phyloP scores from a whole-genome alignment of 163 green algal genomes.

The Chlorella variabilis region DNA sequence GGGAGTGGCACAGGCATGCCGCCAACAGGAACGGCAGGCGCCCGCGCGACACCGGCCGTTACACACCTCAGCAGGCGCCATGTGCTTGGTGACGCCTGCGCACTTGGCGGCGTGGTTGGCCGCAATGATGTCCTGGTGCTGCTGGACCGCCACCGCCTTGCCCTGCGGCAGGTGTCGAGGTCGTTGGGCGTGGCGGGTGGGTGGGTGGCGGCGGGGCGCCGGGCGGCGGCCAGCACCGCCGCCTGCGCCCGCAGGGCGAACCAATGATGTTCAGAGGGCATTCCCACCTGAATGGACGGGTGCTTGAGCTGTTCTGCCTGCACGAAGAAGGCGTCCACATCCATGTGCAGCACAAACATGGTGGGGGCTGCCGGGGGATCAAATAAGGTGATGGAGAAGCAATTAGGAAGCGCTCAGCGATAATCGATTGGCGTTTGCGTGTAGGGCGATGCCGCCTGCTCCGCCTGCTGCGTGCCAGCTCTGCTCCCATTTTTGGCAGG shows the following conservation, averaged over 20 bases:
- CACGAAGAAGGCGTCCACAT: slow-evolving; percentile 72
- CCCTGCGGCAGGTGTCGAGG: not conserved
- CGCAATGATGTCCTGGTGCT: slow-evolving; percentile 72
- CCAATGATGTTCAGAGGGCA: not conserved
- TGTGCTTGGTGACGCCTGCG: slow-evolving; percentile 70
- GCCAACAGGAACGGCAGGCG: too few relatives aligned
- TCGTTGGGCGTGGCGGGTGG: too few relatives aligned
- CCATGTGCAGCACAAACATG: slow-evolving; percentile 61
- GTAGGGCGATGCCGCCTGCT: too few relatives aligned
- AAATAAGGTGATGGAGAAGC: too few relatives aligned
- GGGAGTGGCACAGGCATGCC: not conserved
- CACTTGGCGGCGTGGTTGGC: slow-evolving; percentile 54
- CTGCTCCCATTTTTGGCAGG: too few relatives aligned
- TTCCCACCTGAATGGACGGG: slow-evolving; percentile 33
- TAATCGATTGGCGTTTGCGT: too few relatives aligned
- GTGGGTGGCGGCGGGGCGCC: too few relatives aligned
- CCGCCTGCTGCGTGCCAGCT: too few relatives aligned
- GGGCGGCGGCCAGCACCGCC: too few relatives aligned
- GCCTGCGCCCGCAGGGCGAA: too few relatives aligned
- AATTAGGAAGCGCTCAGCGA: too few relatives aligned
- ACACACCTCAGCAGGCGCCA: slow-evolving; percentile 56
- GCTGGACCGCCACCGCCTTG: slow-evolving; percentile 64
- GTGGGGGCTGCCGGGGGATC: not conserved
- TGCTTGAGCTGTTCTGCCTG: slow-evolving; percentile 62
- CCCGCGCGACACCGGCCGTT: not conserved